Evolutionary conservation across 2,329 filamentous ascomycete genomes (phyloP).

Genomic region (Dactylellina drechsleri): DNA sequence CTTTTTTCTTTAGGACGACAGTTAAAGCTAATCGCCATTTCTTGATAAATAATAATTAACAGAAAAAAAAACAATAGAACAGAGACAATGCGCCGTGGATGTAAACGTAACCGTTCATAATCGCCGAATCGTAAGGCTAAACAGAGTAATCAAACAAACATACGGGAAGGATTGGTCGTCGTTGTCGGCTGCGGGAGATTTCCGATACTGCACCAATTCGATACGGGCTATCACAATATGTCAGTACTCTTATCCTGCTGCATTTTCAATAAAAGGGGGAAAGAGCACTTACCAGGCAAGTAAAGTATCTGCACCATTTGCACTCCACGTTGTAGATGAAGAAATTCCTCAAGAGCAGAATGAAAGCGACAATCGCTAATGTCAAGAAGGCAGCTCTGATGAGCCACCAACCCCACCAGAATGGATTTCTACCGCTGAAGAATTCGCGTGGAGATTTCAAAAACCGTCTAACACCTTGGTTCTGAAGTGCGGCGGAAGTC

Average conservation of each 20-base stretch:
- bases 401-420: conserved; percentile 99
- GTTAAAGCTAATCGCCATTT: not conserved
- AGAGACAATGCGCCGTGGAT: not conserved
- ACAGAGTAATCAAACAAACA: conserved; percentile 20
- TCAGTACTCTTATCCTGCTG: not conserved
- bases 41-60: not conserved
- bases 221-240: conserved; percentile 67
- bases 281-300: conserved; percentile 79
- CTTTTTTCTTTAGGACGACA: not conserved
- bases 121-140: not conserved
- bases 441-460: conserved; percentile 76
- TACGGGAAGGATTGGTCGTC: conserved; percentile 27
- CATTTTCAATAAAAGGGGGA: not conserved
- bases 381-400: conserved; percentile 81
- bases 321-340: conserved; percentile 81
- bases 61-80: not conserved
- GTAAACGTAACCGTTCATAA: not conserved
- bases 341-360: conserved; percentile 88
- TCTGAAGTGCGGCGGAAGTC: conserved; percentile 63
- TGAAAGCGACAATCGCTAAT: conserved; percentile 83
- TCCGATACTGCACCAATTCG: conserved; percentile 71
- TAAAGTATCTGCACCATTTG: conserved; percentile 93
- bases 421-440: conserved; percentile 88
- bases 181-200: conserved; percentile 24
- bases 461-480: conserved; percentile 62